Percentiles rank a stretch among this genome's conserved stretches.
phyloP scores from a whole-genome alignment of 345 rosid genomes.

The Salix koriyanagi region DNA sequence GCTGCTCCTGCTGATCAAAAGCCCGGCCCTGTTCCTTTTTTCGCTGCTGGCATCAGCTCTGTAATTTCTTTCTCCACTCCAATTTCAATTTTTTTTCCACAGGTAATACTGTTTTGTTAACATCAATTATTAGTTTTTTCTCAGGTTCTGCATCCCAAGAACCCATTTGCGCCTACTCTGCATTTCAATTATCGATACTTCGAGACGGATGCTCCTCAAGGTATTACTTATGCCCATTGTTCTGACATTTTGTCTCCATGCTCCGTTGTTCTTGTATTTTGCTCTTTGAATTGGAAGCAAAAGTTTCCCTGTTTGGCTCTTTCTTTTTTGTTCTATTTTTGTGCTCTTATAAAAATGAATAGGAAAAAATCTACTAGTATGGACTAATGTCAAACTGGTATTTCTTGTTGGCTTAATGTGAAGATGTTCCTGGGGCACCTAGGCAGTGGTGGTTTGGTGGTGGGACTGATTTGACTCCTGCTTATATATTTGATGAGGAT shows the following conservation, averaged over 20 bases:
- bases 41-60: slow-evolving; percentile 97
- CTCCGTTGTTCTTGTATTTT: too few relatives aligned
- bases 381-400: background rate
- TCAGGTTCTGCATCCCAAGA: slow-evolving; percentile 80
- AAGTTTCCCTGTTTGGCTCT: too few relatives aligned
- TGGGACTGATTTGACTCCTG: slow-evolving; percentile 98
- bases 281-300: too few relatives aligned
- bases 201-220: slow-evolving; percentile 84
- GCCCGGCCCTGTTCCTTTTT: slow-evolving; percentile 80
- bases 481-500: slow-evolving; percentile 95
- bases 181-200: slow-evolving; percentile 79
- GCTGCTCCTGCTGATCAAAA: slow-evolving; percentile 61
- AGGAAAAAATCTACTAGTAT: too few relatives aligned
- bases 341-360: too few relatives aligned
- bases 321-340: too few relatives aligned
- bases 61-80: slow-evolving; percentile 29
- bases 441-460: slow-evolving; percentile 99
- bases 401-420: slow-evolving; percentile 1
- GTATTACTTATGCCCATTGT: slow-evolving; percentile 23
- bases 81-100: background rate
- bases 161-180: slow-evolving; percentile 91
- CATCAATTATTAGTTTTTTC: background rate
- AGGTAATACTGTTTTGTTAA: background rate
- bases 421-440: slow-evolving; percentile 94
- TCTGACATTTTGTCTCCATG: too few relatives aligned